Base-by-base conservation (phyloP, 2,329 filamentous ascomycete species). In the Ceratocystis colombiana region DNA sequence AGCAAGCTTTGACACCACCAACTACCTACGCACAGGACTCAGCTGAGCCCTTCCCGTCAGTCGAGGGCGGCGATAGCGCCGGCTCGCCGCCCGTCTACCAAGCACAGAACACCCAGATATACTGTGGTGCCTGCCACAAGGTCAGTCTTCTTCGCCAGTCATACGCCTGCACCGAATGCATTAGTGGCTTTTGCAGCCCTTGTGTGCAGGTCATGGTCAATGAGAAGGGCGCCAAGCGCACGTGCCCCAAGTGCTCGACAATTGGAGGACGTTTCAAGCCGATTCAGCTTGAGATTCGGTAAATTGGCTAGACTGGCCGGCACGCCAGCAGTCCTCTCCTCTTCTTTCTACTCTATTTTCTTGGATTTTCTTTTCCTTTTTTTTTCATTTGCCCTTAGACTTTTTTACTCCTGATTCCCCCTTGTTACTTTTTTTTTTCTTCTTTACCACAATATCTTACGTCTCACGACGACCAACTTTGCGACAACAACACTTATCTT, bases 161-260 rank as follows among this genome's bases (percentile, higher is more conserved):
- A 44, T 96, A 91, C 73, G 93, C 93, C 25, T 97, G 93, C 75
- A 96, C 92, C 0, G 92, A 96, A 75, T 97, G 94, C 75, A 96
- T 97, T 69, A 96, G 90, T 74, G 93, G 92, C 17, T 82, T 97
- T 62, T 97, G 94, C 75, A 85, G 87, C 69, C 85, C 90, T 68
- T 97, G 93, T 72, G 90, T 96, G 67, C 88, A 91, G 72, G 84
- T 89, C 44, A 79, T 93, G 66, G 86, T 90, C 76, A 84, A 83
- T 71, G 88, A 90, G 73, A 87, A 90, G 73, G 85, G 88, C 63
- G 88, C 88, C 12, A 78, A 88, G 69, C 83, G 87, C 72, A 89
- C 88, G 73, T 94, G 89, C 77, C 89, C 89, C 67, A 82, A 86
- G 70, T 94, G 89, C 73, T 87, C 86, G 66, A 89, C 87, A 48